Evolutionary conservation across 176 grass and related monocot species (phyloP).

Genomic region (Ensete glaucum): DNA sequence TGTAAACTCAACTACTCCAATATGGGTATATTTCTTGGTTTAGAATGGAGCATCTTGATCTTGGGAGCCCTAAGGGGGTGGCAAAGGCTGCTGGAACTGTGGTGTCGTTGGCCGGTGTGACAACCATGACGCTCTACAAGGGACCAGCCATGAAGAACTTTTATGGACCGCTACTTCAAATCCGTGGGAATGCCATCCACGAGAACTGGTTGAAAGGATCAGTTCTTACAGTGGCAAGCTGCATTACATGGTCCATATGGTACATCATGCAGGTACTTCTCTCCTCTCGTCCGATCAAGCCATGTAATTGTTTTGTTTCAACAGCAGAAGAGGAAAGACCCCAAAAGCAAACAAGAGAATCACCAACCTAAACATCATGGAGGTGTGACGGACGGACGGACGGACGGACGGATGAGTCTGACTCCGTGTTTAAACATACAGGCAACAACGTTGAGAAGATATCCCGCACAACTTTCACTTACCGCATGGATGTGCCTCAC

Average conservation of each 20-base stretch:
- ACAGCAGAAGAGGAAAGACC: not conserved
- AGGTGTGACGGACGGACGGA: too few relatives aligned
- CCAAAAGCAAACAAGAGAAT: too few relatives aligned
- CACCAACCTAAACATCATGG: too few relatives aligned
- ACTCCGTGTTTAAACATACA: not conserved
- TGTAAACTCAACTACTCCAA: not conserved
- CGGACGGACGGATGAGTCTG: too few relatives aligned
- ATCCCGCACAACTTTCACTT: conserved; percentile 77
- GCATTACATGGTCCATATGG: conserved; percentile 62
- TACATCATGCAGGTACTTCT: conserved; percentile 68
- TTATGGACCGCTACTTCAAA: conserved; percentile 39
- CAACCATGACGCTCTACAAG: conserved; percentile 87
- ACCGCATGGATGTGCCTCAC: conserved; percentile 72
- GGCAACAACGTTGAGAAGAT: conserved; percentile 66
- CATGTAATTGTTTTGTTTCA: not conserved
- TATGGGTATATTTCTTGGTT: not conserved
- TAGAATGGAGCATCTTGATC: conserved; percentile 72
- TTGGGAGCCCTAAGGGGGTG: conserved; percentile 39
- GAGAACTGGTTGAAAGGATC: conserved; percentile 53
- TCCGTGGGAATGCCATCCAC: conserved; percentile 28
- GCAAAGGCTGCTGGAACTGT: conserved; percentile 59
- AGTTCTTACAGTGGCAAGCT: conserved; percentile 58
- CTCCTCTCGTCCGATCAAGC: not conserved
- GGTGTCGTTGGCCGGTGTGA: conserved; percentile 65
- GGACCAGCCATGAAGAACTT: conserved; percentile 37